phyloP scores from a whole-genome alignment of 108 stramenopile species.

The Chaetoceros tenuissimus region DNA sequence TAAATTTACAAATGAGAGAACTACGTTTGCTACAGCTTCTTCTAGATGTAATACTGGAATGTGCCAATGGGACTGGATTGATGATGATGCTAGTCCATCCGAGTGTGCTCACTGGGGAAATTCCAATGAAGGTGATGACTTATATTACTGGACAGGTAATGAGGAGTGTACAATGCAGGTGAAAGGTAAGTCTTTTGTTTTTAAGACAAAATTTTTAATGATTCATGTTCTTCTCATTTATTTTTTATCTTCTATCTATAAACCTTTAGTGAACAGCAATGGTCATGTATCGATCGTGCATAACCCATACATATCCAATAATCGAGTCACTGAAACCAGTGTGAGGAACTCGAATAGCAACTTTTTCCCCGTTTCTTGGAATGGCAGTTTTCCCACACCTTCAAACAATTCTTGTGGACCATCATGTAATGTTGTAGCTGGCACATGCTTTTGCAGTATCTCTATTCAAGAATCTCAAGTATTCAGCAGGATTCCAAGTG shows the following conservation, averaged over 20 bases:
- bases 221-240: neutral
- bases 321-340: constrained; percentile 3
- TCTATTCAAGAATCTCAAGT: constrained; percentile 25
- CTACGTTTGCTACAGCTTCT: neutral
- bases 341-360: neutral
- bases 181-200: neutral
- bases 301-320: constrained; percentile 10
- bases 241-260: neutral
- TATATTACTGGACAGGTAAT: neutral
- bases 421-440: neutral
- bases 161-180: neutral
- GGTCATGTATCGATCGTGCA: constrained; percentile 56
- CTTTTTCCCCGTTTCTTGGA: constrained; percentile 11
- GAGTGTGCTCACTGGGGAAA: too few species aligned
- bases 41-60: neutral
- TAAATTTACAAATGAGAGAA: neutral
- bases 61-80: neutral
- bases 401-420: constrained; percentile 9
- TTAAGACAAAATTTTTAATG: neutral
- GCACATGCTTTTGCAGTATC: constrained; percentile 24
- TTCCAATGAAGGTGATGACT: too few species aligned
- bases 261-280: constrained; percentile 9
- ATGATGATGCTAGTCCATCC: neutral
- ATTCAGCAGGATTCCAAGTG: constrained; percentile 13
- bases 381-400: constrained; percentile 5